These are phyloP conservation scores for Oxyria digyna DNA, from an alignment of 148 eudicot species.

Conservation along the genomic window DNA sequence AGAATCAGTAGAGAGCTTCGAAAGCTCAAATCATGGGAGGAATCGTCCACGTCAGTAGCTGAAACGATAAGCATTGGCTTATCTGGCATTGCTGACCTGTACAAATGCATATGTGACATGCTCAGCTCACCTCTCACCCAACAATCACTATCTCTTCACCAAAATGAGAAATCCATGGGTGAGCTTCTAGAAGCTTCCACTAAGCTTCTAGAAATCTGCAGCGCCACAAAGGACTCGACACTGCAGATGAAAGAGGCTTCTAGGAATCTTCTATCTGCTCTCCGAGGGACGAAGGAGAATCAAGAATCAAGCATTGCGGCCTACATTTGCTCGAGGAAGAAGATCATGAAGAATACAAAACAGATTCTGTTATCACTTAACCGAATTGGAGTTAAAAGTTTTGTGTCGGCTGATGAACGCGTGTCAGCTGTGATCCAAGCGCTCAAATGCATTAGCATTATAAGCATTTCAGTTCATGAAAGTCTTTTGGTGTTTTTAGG, in stretches of 20 bases:
- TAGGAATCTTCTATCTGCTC: constrained; percentile 24
- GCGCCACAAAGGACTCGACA: constrained; percentile 19
- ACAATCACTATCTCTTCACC: constrained; percentile 24
- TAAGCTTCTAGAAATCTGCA: constrained; percentile 38
- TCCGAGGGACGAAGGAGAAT: constrained; percentile 24
- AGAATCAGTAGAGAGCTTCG: not conserved
- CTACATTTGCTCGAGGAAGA: constrained; percentile 25
- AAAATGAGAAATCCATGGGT: constrained; percentile 18
- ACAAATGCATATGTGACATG: constrained; percentile 31
- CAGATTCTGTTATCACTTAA: constrained; percentile 18
- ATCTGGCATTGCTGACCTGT: constrained; percentile 27
- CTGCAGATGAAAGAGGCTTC: constrained; percentile 19
- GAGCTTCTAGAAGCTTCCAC: constrained; percentile 27
- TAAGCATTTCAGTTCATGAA: constrained; percentile 20
- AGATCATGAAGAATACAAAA: constrained; percentile 24
- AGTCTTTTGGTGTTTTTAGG: constrained; percentile 21
- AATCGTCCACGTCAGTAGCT: constrained; percentile 17
- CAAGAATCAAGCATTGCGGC: constrained; percentile 16
- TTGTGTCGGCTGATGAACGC: constrained; percentile 6
- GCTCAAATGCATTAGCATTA: constrained; percentile 21
- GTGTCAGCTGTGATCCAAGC: constrained; percentile 21
- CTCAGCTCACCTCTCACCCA: constrained; percentile 28
- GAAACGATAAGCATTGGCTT: constrained; percentile 24
- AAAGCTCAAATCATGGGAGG: constrained; percentile 31
- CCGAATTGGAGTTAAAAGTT: constrained; percentile 24